Conservation (phyloP, 208 protist genomes). For the Trichomonas vaginalis region DNA sequence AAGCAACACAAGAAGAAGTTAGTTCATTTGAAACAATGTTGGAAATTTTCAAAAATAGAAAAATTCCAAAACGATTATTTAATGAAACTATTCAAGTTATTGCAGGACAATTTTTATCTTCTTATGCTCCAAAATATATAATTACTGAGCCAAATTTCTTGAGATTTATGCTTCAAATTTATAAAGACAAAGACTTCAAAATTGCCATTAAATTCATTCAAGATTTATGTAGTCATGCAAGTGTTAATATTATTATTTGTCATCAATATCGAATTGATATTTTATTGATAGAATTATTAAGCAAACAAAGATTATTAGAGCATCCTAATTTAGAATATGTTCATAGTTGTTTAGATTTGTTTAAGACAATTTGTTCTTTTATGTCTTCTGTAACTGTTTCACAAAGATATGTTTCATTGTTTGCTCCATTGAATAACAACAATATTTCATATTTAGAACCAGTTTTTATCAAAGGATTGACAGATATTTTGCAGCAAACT, state of each 20-base stretch:
- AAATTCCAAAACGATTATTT: not conserved
- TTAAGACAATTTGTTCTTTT: not conserved
- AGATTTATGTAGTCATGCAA: not conserved
- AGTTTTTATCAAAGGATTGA: not conserved
- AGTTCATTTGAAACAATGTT: not conserved
- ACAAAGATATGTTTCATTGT: not conserved
- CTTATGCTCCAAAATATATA: not conserved
- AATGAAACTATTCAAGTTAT: not conserved
- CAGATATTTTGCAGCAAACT: not conserved
- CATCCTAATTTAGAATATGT: not conserved
- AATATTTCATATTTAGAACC: not conserved
- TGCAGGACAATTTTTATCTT: not conserved
- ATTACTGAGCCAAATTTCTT: not conserved
- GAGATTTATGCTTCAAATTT: not conserved
- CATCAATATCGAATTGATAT: not conserved
- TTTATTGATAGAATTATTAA: not conserved
- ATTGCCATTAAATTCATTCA: not conserved
- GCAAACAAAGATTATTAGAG: not conserved
- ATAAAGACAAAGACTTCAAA: not conserved
- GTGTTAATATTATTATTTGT: not conserved
- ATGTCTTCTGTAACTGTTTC: not conserved
- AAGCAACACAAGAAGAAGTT: not conserved
- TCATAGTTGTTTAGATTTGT: not conserved
- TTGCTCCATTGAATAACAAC: not conserved
- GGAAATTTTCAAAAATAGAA: not conserved